Conservation (phyloP, 148 eudicot species). For the Salicornia ramosissima region DNA sequence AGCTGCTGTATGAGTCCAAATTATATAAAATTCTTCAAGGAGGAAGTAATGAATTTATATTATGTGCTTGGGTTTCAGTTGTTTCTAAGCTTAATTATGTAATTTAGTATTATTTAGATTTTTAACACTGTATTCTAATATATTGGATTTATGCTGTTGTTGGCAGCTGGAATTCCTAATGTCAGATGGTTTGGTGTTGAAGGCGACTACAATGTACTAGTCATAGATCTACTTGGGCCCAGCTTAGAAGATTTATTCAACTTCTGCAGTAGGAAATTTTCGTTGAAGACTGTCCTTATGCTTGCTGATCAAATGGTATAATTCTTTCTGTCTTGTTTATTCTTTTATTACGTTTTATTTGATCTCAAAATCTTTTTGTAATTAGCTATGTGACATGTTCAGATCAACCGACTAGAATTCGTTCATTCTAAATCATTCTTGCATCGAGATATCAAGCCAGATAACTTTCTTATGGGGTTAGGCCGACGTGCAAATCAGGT, state of each 20-base stretch:
- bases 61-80: slow-evolving; percentile 7
- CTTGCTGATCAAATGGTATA: slow-evolving; percentile 98
- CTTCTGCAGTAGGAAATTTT: slow-evolving; percentile 88
- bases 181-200: slow-evolving; percentile 95
- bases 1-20: slow-evolving; percentile 77
- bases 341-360: not conserved
- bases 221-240: slow-evolving; percentile 92
- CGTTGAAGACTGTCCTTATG: slow-evolving; percentile 94
- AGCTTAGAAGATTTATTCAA: slow-evolving; percentile 95
- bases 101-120: too few relatives aligned
- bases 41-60: slow-evolving; percentile 61
- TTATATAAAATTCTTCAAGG: slow-evolving; percentile 81
- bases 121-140: too few relatives aligned
- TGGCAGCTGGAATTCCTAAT: slow-evolving; percentile 88
- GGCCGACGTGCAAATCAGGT: slow-evolving; percentile 99
- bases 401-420: slow-evolving; percentile 94
- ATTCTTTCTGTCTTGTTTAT: not conserved
- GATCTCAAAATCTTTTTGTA: slow-evolving; percentile 1
- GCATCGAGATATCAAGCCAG: slow-evolving; percentile 98
- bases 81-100: not conserved
- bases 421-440: slow-evolving; percentile 88
- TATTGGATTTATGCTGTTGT: not conserved
- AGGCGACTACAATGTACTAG: slow-evolving; percentile 94
- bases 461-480: slow-evolving; percentile 98
- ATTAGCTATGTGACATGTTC: slow-evolving; percentile 18